Evolutionary conservation across 352 stramenopile species (phyloP), one percentile per base, ranked within the genome.

Genomic region (Thalassiosira livingstoniorum): DNA sequence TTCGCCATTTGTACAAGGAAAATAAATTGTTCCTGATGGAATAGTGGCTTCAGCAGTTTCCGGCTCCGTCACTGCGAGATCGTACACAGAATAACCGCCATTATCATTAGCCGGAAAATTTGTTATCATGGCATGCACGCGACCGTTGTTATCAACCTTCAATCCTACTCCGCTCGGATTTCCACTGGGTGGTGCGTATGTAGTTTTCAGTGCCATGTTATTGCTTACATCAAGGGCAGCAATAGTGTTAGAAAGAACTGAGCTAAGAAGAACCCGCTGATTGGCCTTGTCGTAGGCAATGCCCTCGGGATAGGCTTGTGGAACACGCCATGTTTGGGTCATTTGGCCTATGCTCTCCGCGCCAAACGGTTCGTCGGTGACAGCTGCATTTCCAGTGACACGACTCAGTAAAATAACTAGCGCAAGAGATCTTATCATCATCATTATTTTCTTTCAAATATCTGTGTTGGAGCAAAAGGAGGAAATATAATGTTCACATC

Each of bases 231-330:
- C 47, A n/a, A 58, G 47, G 11, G 47, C 47, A 7, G 27, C 21
- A n/a, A 58, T 58, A 5, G 47, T 58, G 11, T 27, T 27, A n/a
- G 47, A 58, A 5, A 58, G 4, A n/a, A 58, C 11, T 11, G 47
- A 58, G 11, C 11, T 29, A n/a, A 58, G 47, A 27, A 58, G 47
- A 5, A 58, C n/a, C 4, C 47, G 47, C n/a, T 27, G 47, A 23
- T 58, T 58, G 11, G 11, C 4, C 27, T 58, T 58, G 47, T 58
- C 47, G 47, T 58, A 58, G 47, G 47, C 47, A 5, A 58, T 58
- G 21, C 47, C 47, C 27, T 58, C 47, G 47, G 47, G 47, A n/a
- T 58, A 58, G 47, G 11, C 21, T 58, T 58, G 47, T 11, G 47
- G 47, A 23, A 58, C 21, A 5, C 47, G 47, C 47, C 47, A 58